Evolutionary conservation across 2,329 filamentous ascomycete species (phyloP), one percentile per base, ranked within the genome.

Genomic region (Polychaeton citri): DNA sequence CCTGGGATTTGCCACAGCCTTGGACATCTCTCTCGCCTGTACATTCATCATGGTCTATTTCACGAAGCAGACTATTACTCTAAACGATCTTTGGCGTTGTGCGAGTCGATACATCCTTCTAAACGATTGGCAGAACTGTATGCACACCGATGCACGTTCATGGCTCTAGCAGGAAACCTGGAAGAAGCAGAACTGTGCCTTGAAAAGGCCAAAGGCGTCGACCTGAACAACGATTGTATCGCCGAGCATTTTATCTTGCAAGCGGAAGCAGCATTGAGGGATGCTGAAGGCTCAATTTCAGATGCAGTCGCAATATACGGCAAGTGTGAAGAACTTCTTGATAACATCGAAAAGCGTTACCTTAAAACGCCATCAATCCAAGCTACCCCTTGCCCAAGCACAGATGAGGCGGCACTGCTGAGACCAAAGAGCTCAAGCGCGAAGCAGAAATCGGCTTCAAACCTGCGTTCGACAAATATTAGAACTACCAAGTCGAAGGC

Each of bases 61-160:
- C 78, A 84, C 41, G 88, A 96, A 55, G 88, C 88, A 2, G 63
- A 88, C 1, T 90, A 87, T 54, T 92, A 93, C 47, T 79, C 81
- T 2, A 81, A 95, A 46, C 81, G 90, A 48, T 86, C 86, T 0
- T 67, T 80, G 36, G 84, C 81, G 49, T 72, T 93, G 40, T 83
- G 83, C 16, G 68, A 71, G 30, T 39, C 39, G 5, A 35, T 47
- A n/a, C 35, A 39, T 6, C 34, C 46, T 6, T 39, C 34, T 12
- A 36, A 38, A 8, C 32, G 50, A 3, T 21, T 45, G 9, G 43
- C 40, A 5, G 35, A 40, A 3, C 12, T 48, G 5, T 33, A 38
- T 30, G 46, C 35, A 20, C 51, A 49, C 31, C 39, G 51, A 30
- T 41, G 41, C 26, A 33, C 40, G 7, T 33, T 56, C 7, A 38